Conservation (phyloP, 108 stramenopile genomes). For the Cylindrotheca fusiformis region DNA sequence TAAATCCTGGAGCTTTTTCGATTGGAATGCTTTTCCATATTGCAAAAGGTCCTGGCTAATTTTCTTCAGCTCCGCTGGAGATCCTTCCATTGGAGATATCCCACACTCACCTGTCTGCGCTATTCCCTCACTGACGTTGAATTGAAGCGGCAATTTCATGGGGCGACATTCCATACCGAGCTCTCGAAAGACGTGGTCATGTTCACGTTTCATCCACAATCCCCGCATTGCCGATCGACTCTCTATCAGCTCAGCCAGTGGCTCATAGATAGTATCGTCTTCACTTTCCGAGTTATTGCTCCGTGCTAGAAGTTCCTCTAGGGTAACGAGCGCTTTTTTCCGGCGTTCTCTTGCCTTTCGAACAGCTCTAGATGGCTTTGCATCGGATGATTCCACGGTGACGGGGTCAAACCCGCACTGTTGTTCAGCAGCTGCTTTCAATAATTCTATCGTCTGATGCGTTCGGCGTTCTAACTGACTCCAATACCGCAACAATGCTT, state of each 20-base stretch:
- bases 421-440: slow-evolving; percentile 35
- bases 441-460: slow-evolving; percentile 37
- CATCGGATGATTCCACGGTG: neutral
- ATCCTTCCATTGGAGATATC: slow-evolving; percentile 34
- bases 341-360: slow-evolving; percentile 45
- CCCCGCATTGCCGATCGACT: slow-evolving; percentile 44
- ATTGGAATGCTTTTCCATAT: slow-evolving; percentile 32
- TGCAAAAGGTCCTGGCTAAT: slow-evolving; percentile 15
- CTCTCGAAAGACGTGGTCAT: slow-evolving; percentile 45
- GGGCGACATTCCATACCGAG: slow-evolving; percentile 34
- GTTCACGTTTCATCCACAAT: slow-evolving; percentile 46
- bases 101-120: slow-evolving; percentile 1
- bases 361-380: slow-evolving; percentile 13
- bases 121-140: slow-evolving; percentile 2
- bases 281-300: neutral
- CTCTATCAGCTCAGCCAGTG: slow-evolving; percentile 40
- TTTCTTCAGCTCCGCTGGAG: slow-evolving; percentile 22
- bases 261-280: slow-evolving; percentile 30
- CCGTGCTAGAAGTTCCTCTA: slow-evolving; percentile 32
- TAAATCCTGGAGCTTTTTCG: slow-evolving; percentile 19
- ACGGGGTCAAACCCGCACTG: slow-evolving; percentile 20
- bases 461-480: slow-evolving; percentile 45
- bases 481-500: slow-evolving; percentile 44
- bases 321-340: slow-evolving; percentile 35
- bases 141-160: slow-evolving; percentile 38